Conservation (phyloP, 495 filamentous ascomycete genomes). For the Penicillium tannophilum region DNA sequence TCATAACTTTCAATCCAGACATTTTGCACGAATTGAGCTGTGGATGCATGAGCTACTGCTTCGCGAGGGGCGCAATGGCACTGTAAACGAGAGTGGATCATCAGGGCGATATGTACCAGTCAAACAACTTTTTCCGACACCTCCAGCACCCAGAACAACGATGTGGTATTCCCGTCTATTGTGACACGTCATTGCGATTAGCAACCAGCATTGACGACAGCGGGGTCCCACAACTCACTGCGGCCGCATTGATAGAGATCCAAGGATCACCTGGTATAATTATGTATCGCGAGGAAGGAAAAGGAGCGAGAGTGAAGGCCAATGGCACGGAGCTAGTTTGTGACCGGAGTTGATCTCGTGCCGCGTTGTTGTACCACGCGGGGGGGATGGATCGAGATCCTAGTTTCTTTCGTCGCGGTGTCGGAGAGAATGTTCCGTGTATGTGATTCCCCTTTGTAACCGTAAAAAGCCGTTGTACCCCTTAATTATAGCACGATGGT, state of each 20-base stretch:
- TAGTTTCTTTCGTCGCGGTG: background rate
- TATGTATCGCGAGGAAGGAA: background rate
- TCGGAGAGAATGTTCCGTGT: background rate
- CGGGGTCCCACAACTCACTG: conserved; percentile 44
- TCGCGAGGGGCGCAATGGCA: conserved; percentile 6
- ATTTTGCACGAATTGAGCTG: conserved; percentile 99
- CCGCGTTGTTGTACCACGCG: conserved; percentile 19
- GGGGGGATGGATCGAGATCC: conserved; percentile 11
- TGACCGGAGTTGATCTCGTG: conserved; percentile 9
- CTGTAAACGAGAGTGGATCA: background rate
- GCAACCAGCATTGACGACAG: conserved; percentile 17
- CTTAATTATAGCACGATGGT: conserved; percentile 15
- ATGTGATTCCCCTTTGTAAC: background rate
- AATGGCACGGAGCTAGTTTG: conserved; percentile 6
- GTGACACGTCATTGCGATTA: conserved; percentile 24
- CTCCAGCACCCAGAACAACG: conserved; percentile 89
- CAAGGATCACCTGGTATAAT: background rate
- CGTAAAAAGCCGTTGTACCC: conserved; percentile 1
- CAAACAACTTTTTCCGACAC: conserved; percentile 96
- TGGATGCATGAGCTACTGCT: conserved; percentile 20
- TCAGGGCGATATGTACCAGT: conserved; percentile 67
- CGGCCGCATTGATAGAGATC: conserved; percentile 50
- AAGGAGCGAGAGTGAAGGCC: background rate
- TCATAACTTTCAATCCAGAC: conserved; percentile 99
- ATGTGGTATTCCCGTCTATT: conserved; percentile 84